phyloP scores from a whole-genome alignment of 176 grass and related monocot genomes.

The Musa itinerans region DNA sequence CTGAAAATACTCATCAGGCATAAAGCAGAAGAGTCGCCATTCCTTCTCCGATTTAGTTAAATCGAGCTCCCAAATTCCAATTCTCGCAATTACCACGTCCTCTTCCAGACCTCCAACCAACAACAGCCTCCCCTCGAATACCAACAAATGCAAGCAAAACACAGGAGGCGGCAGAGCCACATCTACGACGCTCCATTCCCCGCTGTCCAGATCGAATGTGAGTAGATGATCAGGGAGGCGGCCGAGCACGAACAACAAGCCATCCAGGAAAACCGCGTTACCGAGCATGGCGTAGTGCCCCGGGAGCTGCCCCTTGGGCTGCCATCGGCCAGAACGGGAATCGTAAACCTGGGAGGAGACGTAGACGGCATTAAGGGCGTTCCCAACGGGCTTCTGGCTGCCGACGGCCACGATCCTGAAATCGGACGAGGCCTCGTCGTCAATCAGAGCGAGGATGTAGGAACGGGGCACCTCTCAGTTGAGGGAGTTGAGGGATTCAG shows the following conservation, averaged over 20 bases:
- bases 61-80: conserved; percentile 31
- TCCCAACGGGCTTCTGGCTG: not conserved
- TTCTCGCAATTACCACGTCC: conserved; percentile 7
- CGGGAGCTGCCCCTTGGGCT: conserved; percentile 22
- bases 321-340: conserved; percentile 26
- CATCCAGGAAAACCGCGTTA: conserved; percentile 17
- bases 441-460: conserved; percentile 29
- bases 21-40: conserved; percentile 1
- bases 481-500: too few species aligned
- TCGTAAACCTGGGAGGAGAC: conserved; percentile 15
- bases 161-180: conserved; percentile 28
- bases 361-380: conserved; percentile 2
- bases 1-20: conserved; percentile 26
- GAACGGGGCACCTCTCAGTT: not conserved
- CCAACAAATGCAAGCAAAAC: conserved; percentile 26
- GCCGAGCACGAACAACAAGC: conserved; percentile 35
- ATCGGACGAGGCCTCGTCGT: conserved; percentile 7
- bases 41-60: not conserved
- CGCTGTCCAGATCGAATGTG: conserved; percentile 20
- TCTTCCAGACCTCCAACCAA: conserved; percentile 36
- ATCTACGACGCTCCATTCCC: conserved; percentile 15
- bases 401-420: conserved; percentile 34
- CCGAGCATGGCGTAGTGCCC: conserved; percentile 19
- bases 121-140: conserved; percentile 26
- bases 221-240: conserved; percentile 31